Evolutionary conservation across 371 early-diverging fungal species (phyloP), one percentile per base, ranked within the genome.

Genomic region (Catenaria anguillulae): DNA sequence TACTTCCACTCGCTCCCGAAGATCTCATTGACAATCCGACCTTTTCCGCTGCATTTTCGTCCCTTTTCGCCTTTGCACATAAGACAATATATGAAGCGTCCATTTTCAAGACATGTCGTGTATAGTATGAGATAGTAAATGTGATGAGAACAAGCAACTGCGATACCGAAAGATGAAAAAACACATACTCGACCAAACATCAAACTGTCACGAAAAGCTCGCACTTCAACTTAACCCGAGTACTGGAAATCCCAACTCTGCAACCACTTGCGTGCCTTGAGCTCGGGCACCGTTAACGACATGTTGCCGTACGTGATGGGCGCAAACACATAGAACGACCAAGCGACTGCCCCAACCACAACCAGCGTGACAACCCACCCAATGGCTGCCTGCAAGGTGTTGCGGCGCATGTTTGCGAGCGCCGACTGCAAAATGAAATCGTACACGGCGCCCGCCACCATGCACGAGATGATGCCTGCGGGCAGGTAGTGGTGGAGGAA

Each of bases 401-500:
- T 10, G 24, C 12, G 17, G 40, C 40, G 58, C 58, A 58, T 8
- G 26, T 10, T 8, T 72, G 70, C 60, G n/a, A 61, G 80, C n/a
- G 88, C 64, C 29, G 83, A 77, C 33, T 79, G 74, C 2, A 87
- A 78, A 24, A 84, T 68, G 59, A 89, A 75, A 66, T 95, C 97
- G 35, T 89, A 63, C 0, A 76, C 60, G 35, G 62, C 67, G 6
- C 72, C 72, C 6, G 81, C 73, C 1, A 82, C 77, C 58, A 85
- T 78, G 40, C 85, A 71, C 2, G 84, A 73, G 60, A 92, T 75
- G 60, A 94, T 81, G 31, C 86, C 76, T 0, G 92, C 86, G 10
- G 98, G 97, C 34, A 97, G 79, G 68, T 99, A 99, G 73, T 99
- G 97, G 71, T 98, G 98, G 54, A 97, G 72, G 71, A 98, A 99